A percentile compares a stretch with the other conserved stretches of the same genome.
These are phyloP conservation scores for Falciphora oryzae DNA, from an alignment of 2,329 filamentous ascomycete genomes.

Conservation along the genomic window DNA sequence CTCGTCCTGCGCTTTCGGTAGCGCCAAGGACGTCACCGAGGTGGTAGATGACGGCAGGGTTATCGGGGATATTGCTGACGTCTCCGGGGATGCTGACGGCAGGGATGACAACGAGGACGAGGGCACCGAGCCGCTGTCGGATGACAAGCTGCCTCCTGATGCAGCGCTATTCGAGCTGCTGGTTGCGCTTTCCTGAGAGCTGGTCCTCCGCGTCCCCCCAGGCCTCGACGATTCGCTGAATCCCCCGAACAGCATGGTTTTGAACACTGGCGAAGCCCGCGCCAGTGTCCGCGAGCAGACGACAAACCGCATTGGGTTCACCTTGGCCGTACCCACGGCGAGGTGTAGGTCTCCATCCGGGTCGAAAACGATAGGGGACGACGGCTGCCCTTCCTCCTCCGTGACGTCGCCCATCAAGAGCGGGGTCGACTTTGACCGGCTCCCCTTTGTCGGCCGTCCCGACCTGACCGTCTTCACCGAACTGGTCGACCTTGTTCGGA, in stretches of 20 bases:
- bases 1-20: conserved; percentile 2
- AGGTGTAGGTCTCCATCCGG: conserved; percentile 15
- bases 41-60: not conserved
- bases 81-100: not conserved
- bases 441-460: not conserved
- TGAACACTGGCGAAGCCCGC: conserved; percentile 23
- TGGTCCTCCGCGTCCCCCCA: not conserved
- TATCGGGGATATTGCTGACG: not conserved
- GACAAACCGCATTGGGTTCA: conserved; percentile 14
- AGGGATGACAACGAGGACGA: not conserved
- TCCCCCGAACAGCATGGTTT: conserved; percentile 23
- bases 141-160: not conserved
- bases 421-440: not conserved
- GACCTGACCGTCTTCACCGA: not conserved
- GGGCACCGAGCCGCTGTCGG: not conserved
- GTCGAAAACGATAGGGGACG: conserved; percentile 11
- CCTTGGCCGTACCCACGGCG: conserved; percentile 8
- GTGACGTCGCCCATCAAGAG: not conserved
- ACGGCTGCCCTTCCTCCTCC: conserved; percentile 1
- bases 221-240: conserved; percentile 20
- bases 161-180: not conserved
- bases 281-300: conserved; percentile 24
- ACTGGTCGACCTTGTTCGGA: not conserved
- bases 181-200: not conserved
- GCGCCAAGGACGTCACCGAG: not conserved